Percentiles rank a stretch among this genome's conserved stretches.
Conservation (phyloP, 257 asterid genomes). For the Sherardia arvensis region DNA sequence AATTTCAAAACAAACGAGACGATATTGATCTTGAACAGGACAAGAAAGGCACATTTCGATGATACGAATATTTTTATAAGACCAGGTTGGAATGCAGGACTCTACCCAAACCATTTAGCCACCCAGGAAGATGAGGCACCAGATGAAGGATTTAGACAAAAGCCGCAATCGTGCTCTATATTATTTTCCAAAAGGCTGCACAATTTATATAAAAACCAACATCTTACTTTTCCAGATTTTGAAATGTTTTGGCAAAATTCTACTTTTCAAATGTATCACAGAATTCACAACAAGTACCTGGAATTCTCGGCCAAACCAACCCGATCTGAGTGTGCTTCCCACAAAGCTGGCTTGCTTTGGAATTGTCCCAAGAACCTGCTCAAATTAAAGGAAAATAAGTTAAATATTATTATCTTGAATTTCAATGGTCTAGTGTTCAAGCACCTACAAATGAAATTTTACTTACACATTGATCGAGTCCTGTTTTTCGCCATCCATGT, state of each 20-base stretch:
- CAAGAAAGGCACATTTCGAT: too few relatives aligned
- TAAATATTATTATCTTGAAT: neutral
- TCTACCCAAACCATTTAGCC: neutral
- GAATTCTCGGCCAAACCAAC: slow-evolving; percentile 50
- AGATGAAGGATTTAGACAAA: neutral
- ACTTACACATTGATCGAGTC: slow-evolving; percentile 87
- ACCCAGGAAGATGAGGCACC: neutral
- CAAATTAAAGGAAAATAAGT: slow-evolving; percentile 1
- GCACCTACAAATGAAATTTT: slow-evolving; percentile 1
- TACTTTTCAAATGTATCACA: too few relatives aligned
- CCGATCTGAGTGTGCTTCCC: slow-evolving; percentile 91
- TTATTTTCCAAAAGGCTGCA: slow-evolving; percentile 2
- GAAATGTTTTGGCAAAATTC: neutral
- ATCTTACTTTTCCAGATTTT: neutral
- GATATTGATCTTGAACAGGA: neutral
- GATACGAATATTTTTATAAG: too few relatives aligned
- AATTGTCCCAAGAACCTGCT: slow-evolving; percentile 91
- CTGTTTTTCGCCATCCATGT: slow-evolving; percentile 92
- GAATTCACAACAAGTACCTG: slow-evolving; percentile 33
- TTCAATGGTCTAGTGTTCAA: neutral
- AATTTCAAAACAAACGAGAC: neutral
- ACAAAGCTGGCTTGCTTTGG: slow-evolving; percentile 77
- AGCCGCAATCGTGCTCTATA: neutral
- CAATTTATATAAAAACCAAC: neutral
- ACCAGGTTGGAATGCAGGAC: neutral